These are phyloP conservation scores for Kuraishia ogatae DNA, from an alignment of 805 yeast species.

Conservation along the genomic window DNA sequence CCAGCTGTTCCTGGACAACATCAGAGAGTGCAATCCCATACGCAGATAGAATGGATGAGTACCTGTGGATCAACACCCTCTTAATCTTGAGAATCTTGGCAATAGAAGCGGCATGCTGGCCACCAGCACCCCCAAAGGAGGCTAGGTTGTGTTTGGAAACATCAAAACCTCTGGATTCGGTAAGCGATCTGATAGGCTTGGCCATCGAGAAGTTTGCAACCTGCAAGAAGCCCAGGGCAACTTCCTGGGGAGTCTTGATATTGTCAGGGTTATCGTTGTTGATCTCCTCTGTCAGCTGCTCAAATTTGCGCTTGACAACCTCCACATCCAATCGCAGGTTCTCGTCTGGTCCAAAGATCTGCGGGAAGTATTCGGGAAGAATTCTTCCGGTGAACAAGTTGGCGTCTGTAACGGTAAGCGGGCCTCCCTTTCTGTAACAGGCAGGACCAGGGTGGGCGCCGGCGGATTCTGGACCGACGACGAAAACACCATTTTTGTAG, in stretches of 20 bases:
- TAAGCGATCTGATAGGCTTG: conserved; percentile 73
- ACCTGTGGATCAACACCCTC: conserved; percentile 66
- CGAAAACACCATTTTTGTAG: conserved; percentile 65
- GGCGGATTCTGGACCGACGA: conserved; percentile 84
- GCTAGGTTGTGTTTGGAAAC: conserved; percentile 63
- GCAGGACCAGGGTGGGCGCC: conserved; percentile 89
- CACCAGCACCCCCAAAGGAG: conserved; percentile 91
- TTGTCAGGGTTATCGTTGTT: conserved; percentile 39
- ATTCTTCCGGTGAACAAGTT: conserved; percentile 66
- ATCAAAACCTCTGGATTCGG: conserved; percentile 77
- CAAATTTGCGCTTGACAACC: conserved; percentile 40
- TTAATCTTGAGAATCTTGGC: conserved; percentile 64
- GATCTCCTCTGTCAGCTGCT: conserved; percentile 43
- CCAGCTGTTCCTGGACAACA: conserved; percentile 23
- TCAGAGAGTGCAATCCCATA: conserved; percentile 86
- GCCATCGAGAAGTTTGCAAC: conserved; percentile 90
- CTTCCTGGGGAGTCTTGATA: conserved; percentile 47
- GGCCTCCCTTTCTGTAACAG: conserved; percentile 79
- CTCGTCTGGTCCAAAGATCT: conserved; percentile 77
- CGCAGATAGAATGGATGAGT: conserved; percentile 79
- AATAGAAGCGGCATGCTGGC: conserved; percentile 78
- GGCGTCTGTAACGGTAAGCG: conserved; percentile 81
- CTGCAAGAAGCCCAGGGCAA: conserved; percentile 72
- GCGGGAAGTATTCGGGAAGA: conserved; percentile 68
- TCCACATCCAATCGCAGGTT: conserved; percentile 58